Base-by-base conservation (phyloP, 148 eudicot genomes). In the Vaccinium darrowii region DNA sequence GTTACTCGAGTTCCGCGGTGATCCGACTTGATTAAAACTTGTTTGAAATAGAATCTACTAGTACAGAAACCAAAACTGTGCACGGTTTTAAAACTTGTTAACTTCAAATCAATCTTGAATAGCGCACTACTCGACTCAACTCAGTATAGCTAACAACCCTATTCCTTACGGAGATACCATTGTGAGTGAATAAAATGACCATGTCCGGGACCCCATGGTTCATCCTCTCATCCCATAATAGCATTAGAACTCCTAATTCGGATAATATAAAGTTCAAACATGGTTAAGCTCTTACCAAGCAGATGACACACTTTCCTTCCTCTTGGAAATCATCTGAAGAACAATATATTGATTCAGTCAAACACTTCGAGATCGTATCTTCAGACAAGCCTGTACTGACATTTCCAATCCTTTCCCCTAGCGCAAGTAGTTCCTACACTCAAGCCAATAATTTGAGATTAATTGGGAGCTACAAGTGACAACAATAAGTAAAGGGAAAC, bases 391-490 rank as follows among this genome's bases (percentile, higher is more conserved):
- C 98, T 43, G 98, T 94, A 88, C 82, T 94, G 33, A 96, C 99
- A 90, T 82, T 91, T 85, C 99, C 98, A 87, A 96, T 96, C 87
- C 97, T 91, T 83, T 93, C 99, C 83, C 95, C 99, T 30, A 96
- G 90, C 25, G 94, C 97, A 76, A 96, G 98, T 74, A 96, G 92
- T 82, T 96, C 98, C 99, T 94, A 92, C 15, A 92, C 15, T 82
- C 84, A 84, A 82, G 76, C 30, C 73, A 85, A 57, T 23, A 80
- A 75, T 79, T 86, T 72, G 71, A 73, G 23, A 65, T 86, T 82
- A 86, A 62, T 60, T 30, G 36, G 65, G 75, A 52, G 81, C 33
- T 14, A 65, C 60, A 11, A 47, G 52, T 49, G 79, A 60, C 84
- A 74, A 53, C 53, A 57, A 19, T 21, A 52, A 43, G 49, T 33